Conservation (phyloP, 75 land plant species). For the Adiantum capillusveneris region DNA sequence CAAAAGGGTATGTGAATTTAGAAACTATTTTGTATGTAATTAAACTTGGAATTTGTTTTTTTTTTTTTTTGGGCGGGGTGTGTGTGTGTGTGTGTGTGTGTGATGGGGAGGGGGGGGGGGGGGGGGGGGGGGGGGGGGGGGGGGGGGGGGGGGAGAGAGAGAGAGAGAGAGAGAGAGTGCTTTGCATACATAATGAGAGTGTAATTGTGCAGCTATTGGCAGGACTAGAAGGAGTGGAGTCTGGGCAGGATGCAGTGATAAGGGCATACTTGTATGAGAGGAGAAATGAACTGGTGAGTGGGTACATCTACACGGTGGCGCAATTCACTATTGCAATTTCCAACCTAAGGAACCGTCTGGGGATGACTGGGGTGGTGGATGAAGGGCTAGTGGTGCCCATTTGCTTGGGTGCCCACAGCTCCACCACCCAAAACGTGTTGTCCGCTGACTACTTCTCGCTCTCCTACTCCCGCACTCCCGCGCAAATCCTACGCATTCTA, state of each 20-base stretch:
- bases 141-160: too few relatives aligned
- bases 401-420: slow-evolving; percentile 42
- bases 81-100: too few relatives aligned
- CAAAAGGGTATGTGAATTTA: slow-evolving; percentile 1
- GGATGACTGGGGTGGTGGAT: slow-evolving; percentile 39
- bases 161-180: too few relatives aligned
- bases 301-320: slow-evolving; percentile 50
- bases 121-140: too few relatives aligned
- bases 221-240: slow-evolving; percentile 52
- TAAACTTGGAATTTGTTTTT: too few relatives aligned
- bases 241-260: slow-evolving; percentile 74
- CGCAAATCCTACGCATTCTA: slow-evolving; percentile 35
- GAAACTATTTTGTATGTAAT: too few relatives aligned
- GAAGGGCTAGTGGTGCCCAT: slow-evolving; percentile 49
- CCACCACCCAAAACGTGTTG: slow-evolving; percentile 39
- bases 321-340: slow-evolving; percentile 46
- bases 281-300: slow-evolving; percentile 20
- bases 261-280: slow-evolving; percentile 38
- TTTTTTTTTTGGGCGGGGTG: too few relatives aligned
- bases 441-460: slow-evolving; percentile 43
- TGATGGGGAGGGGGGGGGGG: too few relatives aligned
- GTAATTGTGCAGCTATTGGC: slow-evolving; percentile 45
- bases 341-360: slow-evolving; percentile 35
- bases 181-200: too few relatives aligned
- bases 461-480: slow-evolving; percentile 36